Conservation (phyloP, 495 filamentous ascomycete species). For the Hypomontagnella monticulosa region DNA sequence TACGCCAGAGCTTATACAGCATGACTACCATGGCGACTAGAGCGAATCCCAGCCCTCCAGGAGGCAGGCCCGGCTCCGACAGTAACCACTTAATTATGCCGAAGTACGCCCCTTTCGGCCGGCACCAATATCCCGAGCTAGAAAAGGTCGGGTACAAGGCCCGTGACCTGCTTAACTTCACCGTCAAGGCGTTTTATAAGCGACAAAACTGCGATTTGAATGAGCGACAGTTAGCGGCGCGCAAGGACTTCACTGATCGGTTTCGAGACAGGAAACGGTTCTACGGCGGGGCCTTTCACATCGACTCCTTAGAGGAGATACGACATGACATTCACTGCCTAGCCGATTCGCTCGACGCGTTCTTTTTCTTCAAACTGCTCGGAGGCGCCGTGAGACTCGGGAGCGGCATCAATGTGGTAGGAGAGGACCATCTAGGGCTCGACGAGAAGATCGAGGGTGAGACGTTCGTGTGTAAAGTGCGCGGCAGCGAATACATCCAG, state of each 20-base stretch:
- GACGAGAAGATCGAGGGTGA: conserved; percentile 1
- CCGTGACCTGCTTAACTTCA: conserved; percentile 25
- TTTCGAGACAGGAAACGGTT: background rate
- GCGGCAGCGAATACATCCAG: background rate
- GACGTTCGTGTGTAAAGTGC: background rate
- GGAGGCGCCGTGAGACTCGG: background rate
- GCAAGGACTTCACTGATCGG: background rate
- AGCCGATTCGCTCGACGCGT: conserved; percentile 11
- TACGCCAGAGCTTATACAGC: too few species aligned
- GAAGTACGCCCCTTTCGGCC: conserved; percentile 27
- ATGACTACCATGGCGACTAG: too few species aligned
- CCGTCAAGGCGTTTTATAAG: conserved; percentile 16
- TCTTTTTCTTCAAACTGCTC: conserved; percentile 30
- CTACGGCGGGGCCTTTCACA: background rate
- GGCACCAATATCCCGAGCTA: background rate
- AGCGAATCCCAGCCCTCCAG: background rate
- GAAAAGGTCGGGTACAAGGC: conserved; percentile 4
- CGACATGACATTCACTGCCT: background rate
- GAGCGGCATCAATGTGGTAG: conserved; percentile 14
- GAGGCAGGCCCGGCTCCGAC: background rate
- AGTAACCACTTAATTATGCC: background rate
- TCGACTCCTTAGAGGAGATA: background rate
- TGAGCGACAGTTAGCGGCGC: conserved; percentile 1
- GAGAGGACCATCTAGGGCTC: conserved; percentile 1
- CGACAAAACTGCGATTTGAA: conserved; percentile 2